A percentile compares a stretch with the other conserved stretches of the same genome.
These are phyloP conservation scores for Boletus subcaerulescens DNA, from an alignment of 768 basidiomycete genomes.

Conservation along the genomic window DNA sequence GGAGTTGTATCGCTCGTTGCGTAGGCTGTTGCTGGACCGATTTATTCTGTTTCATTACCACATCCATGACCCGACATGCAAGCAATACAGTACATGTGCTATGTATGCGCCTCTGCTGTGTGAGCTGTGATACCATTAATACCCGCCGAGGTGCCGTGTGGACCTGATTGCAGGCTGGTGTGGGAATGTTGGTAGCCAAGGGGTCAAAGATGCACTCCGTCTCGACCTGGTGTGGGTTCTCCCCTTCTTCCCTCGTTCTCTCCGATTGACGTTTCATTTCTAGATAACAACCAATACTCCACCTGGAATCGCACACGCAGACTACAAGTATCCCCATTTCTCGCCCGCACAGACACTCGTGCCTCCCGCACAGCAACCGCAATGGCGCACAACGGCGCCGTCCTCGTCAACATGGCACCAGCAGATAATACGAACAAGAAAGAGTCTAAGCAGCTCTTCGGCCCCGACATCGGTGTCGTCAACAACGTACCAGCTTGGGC, in stretches of 20 bases:
- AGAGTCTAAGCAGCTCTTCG: slow-evolving; percentile 75
- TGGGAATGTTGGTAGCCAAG: not conserved
- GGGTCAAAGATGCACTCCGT: slow-evolving; percentile 29
- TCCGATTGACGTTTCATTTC: not conserved
- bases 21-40: slow-evolving; percentile 36
- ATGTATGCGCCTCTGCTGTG: not conserved
- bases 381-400: slow-evolving; percentile 42
- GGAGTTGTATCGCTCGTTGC: slow-evolving; percentile 93
- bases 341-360: slow-evolving; percentile 50
- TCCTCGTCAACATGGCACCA: slow-evolving; percentile 24
- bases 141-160: slow-evolving; percentile 4
- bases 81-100: too few relatives aligned
- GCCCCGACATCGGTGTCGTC: slow-evolving; percentile 83
- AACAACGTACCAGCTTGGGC: slow-evolving; percentile 72
- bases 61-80: too few relatives aligned
- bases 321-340: slow-evolving; percentile 48
- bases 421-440: slow-evolving; percentile 35
- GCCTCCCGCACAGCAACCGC: slow-evolving; percentile 47
- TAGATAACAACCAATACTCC: slow-evolving; percentile 51
- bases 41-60: not conserved
- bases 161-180: not conserved
- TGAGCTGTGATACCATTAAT: not conserved
- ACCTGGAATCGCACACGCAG: slow-evolving; percentile 58
- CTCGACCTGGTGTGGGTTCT: slow-evolving; percentile 39
- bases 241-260: not conserved